These are phyloP conservation scores for Phyllosticta citribraziliensis DNA, from an alignment of 2,329 filamentous ascomycete species.

Conservation along the genomic window DNA sequence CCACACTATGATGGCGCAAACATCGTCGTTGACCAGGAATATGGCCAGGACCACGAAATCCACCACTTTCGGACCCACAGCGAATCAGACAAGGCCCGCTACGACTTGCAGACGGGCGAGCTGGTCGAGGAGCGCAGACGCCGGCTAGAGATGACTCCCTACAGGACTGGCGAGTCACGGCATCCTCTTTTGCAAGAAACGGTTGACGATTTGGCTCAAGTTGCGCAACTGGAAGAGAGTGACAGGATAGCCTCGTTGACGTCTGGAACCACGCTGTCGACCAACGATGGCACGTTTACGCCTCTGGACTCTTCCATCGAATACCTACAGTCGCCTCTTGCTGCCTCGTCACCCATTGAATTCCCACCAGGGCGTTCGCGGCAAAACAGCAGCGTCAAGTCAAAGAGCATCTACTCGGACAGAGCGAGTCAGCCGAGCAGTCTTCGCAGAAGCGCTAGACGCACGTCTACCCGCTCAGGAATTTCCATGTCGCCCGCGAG, in stretches of 20 bases:
- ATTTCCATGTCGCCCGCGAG: constrained; percentile 49
- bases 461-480: constrained; percentile 39
- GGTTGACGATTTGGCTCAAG: constrained; percentile 16
- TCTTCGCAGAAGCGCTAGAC: constrained; percentile 26
- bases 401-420: constrained; percentile 14
- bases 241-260: constrained; percentile 30
- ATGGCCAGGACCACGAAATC: constrained; percentile 18
- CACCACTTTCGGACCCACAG: constrained; percentile 5
- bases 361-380: constrained; percentile 22
- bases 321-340: constrained; percentile 22
- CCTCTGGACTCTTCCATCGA: constrained; percentile 25
- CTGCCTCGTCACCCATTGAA: constrained; percentile 25
- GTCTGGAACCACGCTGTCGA: constrained; percentile 32
- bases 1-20: background rate
- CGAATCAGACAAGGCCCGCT: constrained; percentile 22
- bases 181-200: constrained; percentile 28
- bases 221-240: constrained; percentile 17
- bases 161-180: constrained; percentile 18
- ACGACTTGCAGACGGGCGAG: constrained; percentile 12
- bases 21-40: constrained; percentile 10
- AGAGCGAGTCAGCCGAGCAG: constrained; percentile 22
- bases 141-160: constrained; percentile 19
- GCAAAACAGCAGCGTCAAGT: constrained; percentile 24
- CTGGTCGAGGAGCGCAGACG: background rate
- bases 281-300: constrained; percentile 29